A percentile compares a stretch with the other conserved stretches of the same genome.
Evolutionary conservation across 163 green algal species (phyloP).

Genomic region (Scenedesmus sp.): DNA sequence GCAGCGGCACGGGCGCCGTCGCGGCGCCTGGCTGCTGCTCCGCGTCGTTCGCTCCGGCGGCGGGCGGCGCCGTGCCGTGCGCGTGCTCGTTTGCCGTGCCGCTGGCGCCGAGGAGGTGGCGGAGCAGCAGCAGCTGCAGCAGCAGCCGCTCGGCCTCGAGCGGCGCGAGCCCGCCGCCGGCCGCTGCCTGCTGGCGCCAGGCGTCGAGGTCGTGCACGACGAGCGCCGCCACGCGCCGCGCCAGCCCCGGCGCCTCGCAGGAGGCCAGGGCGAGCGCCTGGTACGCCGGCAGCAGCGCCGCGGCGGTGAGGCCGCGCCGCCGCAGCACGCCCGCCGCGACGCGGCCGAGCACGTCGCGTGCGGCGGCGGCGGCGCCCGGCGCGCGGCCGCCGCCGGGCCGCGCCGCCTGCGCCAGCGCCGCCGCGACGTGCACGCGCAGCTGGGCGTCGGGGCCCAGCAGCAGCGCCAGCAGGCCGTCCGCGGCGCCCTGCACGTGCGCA

Average conservation of each 20-base stretch:
- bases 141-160: neutral
- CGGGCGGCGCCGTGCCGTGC: neutral
- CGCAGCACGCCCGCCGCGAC: neutral
- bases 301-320: slow-evolving; percentile 11
- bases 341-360: neutral
- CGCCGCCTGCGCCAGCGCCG: slow-evolving; percentile 13
- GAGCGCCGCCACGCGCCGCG: too few relatives aligned
- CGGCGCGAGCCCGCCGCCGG: neutral
- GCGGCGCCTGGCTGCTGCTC: neutral
- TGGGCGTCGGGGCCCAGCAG: slow-evolving; percentile 18
- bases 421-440: slow-evolving; percentile 5
- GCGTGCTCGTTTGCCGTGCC: too few relatives aligned
- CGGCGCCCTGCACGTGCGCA: neutral
- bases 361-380: neutral
- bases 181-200: neutral
- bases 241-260: too few relatives aligned
- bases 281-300: slow-evolving; percentile 32
- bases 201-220: too few relatives aligned
- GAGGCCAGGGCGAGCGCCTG: slow-evolving; percentile 35
- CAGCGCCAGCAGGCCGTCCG: slow-evolving; percentile 1
- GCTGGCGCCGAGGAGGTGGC: neutral
- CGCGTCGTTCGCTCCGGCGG: neutral
- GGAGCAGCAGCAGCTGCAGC: slow-evolving; percentile 19
- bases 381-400: neutral
- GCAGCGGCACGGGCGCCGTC: neutral